Evolutionary conservation across 179 eudicot genomes (phyloP).

Genomic region (Drosera spatulata): DNA sequence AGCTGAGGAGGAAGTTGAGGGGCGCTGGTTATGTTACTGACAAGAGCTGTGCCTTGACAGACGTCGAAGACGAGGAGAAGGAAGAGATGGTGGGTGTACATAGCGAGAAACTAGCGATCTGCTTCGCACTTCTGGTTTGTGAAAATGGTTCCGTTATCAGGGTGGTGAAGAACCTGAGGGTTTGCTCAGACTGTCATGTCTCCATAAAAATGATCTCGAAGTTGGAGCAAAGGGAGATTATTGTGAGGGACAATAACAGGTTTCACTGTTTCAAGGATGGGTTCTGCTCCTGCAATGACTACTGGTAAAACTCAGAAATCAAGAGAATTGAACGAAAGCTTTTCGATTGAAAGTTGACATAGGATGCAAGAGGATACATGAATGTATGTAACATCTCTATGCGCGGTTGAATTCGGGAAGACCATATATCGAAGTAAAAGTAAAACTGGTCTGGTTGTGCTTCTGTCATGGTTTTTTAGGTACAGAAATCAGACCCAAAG

Average conservation of each 20-base stretch:
- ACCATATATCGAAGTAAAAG: too few relatives aligned
- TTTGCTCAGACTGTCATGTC: slow-evolving; percentile 56
- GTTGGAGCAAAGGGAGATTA: slow-evolving; percentile 46
- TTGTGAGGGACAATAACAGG: slow-evolving; percentile 64
- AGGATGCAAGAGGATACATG: too few relatives aligned
- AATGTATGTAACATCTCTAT: too few relatives aligned
- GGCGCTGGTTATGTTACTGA: slow-evolving; percentile 41
- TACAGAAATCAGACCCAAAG: too few relatives aligned
- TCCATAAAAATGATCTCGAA: slow-evolving; percentile 50
- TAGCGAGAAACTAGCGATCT: slow-evolving; percentile 59
- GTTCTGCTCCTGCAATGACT: slow-evolving; percentile 53
- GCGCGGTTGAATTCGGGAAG: too few relatives aligned
- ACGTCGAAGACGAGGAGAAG: slow-evolving; percentile 68
- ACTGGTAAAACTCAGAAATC: slow-evolving; percentile 27
- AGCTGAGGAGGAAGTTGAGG: slow-evolving; percentile 34
- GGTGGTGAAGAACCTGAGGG: slow-evolving; percentile 57
- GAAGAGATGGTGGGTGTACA: slow-evolving; percentile 64
- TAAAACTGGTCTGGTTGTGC: too few relatives aligned
- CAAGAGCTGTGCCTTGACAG: slow-evolving; percentile 40
- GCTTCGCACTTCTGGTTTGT: slow-evolving; percentile 51
- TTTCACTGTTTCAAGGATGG: slow-evolving; percentile 50
- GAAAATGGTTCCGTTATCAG: slow-evolving; percentile 35
- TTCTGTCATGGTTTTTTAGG: too few relatives aligned
- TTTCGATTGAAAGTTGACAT: too few relatives aligned
- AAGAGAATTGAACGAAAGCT: too few relatives aligned